Evolutionary conservation across 495 filamentous ascomycete genomes (phyloP), one percentile per base, ranked within the genome.

Genomic region (Penicillium lagena): DNA sequence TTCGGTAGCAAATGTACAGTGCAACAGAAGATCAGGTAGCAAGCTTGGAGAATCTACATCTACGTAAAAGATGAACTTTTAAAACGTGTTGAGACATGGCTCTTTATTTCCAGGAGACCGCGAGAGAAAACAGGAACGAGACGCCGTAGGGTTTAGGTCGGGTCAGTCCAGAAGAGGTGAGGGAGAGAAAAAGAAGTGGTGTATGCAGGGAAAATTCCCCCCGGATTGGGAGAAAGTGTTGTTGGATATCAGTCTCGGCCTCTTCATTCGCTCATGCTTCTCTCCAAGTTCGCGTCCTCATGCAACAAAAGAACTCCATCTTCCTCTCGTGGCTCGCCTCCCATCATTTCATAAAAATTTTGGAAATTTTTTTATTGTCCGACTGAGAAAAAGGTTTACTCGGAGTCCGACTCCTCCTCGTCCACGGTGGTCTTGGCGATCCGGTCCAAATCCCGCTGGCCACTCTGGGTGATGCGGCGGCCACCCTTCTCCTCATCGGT

Each of bases 401-500:
- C 69, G 39, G 72, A 67, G 53, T 72, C 70, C 42, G 68, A 68
- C 61, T 72, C 68, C 64, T 73, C 70, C 62, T 74, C 71, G 47
- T 72, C 71, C 51, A 72, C 68, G 59, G 71, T 74, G 62, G 71
- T 72, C 67, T 71, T 72, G 61, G 71, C 71, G 52, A 74, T 74
- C 86, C 93, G 90, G 78, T 96, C 93, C 76, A 98, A 79, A 90
- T 98, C 93, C 70, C 93, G 87, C 79, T 96, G 93, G 54, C 93
- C 93, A 62, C 80, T 79, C 78, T 97, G 89, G 58, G 93, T 96
- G 70, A 97, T 97, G 58, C 93, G 80, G 58, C 93, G 85, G 56
- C 93, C 93, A 75, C 93, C 93, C 80, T 91, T 93, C 42, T 96
- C 91, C 80, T 94, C 90, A 65, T 96, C 89, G 63, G 80, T 69